A percentile compares a stretch with the other conserved stretches of the same genome.
Evolutionary conservation across 371 early-diverging fungal species (phyloP).

Genomic region (Mucor irregularis): DNA sequence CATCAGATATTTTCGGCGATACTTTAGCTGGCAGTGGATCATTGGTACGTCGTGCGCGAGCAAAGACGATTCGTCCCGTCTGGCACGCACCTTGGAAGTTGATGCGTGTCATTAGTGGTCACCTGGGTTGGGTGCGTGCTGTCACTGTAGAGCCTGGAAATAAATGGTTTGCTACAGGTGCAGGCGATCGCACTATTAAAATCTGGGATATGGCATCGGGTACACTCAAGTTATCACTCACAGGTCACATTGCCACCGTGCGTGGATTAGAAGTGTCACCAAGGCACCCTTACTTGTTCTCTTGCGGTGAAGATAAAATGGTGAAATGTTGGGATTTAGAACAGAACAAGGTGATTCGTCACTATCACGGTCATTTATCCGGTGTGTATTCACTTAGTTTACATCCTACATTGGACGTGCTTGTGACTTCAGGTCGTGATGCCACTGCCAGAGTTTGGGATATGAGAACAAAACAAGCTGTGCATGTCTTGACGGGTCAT

Average conservation of each 20-base stretch:
- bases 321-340: slow-evolving; percentile 99
- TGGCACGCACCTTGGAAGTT: slow-evolving; percentile 99
- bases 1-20: slow-evolving; percentile 51
- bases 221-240: slow-evolving; percentile 89
- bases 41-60: slow-evolving; percentile 60
- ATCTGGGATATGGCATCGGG: slow-evolving; percentile 99
- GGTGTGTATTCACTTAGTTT: slow-evolving; percentile 90
- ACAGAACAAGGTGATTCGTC: slow-evolving; percentile 96
- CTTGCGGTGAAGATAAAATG: slow-evolving; percentile 96
- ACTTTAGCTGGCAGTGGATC: slow-evolving; percentile 53
- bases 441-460: slow-evolving; percentile 96
- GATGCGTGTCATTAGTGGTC: slow-evolving; percentile 96
- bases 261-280: slow-evolving; percentile 92
- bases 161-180: slow-evolving; percentile 97
- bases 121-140: slow-evolving; percentile 95
- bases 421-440: slow-evolving; percentile 96
- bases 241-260: slow-evolving; percentile 95
- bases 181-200: slow-evolving; percentile 96
- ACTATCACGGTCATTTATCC: slow-evolving; percentile 96
- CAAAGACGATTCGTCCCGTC: slow-evolving; percentile 65
- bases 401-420: slow-evolving; percentile 92
- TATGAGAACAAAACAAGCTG: slow-evolving; percentile 92
- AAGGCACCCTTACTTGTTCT: slow-evolving; percentile 95
- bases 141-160: slow-evolving; percentile 93
- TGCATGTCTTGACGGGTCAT: slow-evolving; percentile 93